These are phyloP conservation scores for Tillandsia leiboldiana DNA, from an alignment of 176 grass and related monocot genomes.

Conservation along the genomic window DNA sequence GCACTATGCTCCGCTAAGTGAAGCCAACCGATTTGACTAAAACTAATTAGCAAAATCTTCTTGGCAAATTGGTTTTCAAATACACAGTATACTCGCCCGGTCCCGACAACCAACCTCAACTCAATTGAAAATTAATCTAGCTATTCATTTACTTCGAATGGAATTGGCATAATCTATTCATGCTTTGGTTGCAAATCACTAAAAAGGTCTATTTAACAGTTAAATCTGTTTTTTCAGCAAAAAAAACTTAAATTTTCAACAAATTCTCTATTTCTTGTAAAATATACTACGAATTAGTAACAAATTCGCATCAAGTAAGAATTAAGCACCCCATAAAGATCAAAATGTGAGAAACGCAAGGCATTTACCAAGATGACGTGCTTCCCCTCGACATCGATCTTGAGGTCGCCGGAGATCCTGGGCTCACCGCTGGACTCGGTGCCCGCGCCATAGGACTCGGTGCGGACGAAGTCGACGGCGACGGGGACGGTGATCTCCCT, in stretches of 20 bases:
- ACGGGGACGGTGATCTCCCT: slow-evolving; percentile 46
- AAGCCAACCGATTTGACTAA: too few species aligned
- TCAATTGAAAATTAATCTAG: too few species aligned
- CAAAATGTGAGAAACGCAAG: not conserved
- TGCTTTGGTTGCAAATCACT: too few species aligned
- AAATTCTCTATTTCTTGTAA: not conserved
- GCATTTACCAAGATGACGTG: slow-evolving; percentile 63
- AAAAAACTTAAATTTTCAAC: not conserved
- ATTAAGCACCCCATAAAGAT: not conserved
- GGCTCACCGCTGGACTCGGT: slow-evolving; percentile 61
- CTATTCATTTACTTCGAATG: too few species aligned
- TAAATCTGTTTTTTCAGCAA: too few species aligned
- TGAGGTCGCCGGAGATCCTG: slow-evolving; percentile 62
- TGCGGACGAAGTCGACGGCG: slow-evolving; percentile 60
- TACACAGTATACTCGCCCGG: too few species aligned
- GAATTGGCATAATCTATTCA: too few species aligned
- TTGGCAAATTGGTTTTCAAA: too few species aligned
- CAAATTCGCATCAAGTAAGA: not conserved
- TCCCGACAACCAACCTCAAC: too few species aligned
- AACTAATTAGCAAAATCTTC: too few species aligned
- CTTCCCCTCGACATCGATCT: slow-evolving; percentile 66
- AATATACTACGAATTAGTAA: not conserved
- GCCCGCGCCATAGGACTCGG: slow-evolving; percentile 78
- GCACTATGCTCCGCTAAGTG: too few species aligned
- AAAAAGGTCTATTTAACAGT: too few species aligned